Conservation (phyloP, 1,139 yeast species). For the Dujonia santamariae region DNA sequence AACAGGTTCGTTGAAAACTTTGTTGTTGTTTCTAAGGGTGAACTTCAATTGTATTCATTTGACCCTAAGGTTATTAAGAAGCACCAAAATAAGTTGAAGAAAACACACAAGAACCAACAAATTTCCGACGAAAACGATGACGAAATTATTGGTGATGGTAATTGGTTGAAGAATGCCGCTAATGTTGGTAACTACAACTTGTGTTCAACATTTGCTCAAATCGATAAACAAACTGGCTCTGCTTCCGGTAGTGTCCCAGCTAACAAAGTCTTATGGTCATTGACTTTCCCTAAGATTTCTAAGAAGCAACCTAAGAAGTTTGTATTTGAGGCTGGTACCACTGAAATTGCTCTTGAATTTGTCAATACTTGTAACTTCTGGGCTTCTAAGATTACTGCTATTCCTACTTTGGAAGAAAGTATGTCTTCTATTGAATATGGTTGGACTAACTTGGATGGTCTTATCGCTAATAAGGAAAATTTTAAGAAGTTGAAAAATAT, state of each 20-base stretch:
- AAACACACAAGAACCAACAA: slow-evolving; percentile 17
- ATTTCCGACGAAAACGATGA: slow-evolving; percentile 19
- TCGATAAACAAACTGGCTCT: slow-evolving; percentile 24
- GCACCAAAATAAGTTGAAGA: slow-evolving; percentile 34
- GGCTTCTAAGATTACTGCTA: slow-evolving; percentile 82
- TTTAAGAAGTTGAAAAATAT: slow-evolving; percentile 37
- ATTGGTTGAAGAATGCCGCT: slow-evolving; percentile 58
- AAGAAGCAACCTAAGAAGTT: slow-evolving; percentile 36
- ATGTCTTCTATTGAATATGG: slow-evolving; percentile 80
- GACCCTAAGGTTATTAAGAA: slow-evolving; percentile 44
- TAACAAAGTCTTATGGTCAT: slow-evolving; percentile 29
- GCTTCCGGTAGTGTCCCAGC: slow-evolving; percentile 7
- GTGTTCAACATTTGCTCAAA: slow-evolving; percentile 47
- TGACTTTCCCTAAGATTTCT: slow-evolving; percentile 38
- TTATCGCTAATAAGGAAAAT: slow-evolving; percentile 25
- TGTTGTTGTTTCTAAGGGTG: slow-evolving; percentile 58
- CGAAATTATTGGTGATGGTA: slow-evolving; percentile 57
- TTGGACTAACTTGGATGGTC: slow-evolving; percentile 56
- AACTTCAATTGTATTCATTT: slow-evolving; percentile 52
- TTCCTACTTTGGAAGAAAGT: slow-evolving; percentile 61
- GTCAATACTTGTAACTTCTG: slow-evolving; percentile 82
- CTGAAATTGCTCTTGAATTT: slow-evolving; percentile 67
- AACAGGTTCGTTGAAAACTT: slow-evolving; percentile 46
- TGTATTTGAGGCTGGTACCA: slow-evolving; percentile 59
- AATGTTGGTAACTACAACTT: slow-evolving; percentile 47